Conservation (phyloP, 2,329 filamentous ascomycete genomes). For the Apiospora malaysiana region DNA sequence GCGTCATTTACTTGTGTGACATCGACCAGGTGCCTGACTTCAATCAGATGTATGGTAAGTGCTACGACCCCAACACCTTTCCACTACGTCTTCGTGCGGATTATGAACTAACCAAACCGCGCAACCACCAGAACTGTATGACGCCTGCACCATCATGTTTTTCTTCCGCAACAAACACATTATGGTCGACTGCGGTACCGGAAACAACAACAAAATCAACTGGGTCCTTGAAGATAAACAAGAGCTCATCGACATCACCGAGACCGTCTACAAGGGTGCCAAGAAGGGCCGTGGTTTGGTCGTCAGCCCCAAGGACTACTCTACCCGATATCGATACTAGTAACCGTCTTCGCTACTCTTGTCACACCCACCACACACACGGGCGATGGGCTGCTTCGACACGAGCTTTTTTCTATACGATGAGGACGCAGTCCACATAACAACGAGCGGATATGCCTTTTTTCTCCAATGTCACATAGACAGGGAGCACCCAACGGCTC, state of each 20-base stretch:
- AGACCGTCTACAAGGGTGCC: slow-evolving; percentile 97
- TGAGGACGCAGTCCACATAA: background rate
- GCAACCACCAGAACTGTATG: slow-evolving; percentile 64
- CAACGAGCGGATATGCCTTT: background rate
- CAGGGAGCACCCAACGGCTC: background rate
- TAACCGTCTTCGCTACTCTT: background rate
- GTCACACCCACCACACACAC: too few relatives aligned
- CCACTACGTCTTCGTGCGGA: slow-evolving; percentile 16
- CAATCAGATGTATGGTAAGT: slow-evolving; percentile 86
- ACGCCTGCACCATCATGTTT: slow-evolving; percentile 95
- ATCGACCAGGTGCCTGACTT: slow-evolving; percentile 91
- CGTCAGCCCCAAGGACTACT: slow-evolving; percentile 85
- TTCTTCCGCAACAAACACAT: slow-evolving; percentile 99
- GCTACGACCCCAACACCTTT: slow-evolving; percentile 31
- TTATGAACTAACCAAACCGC: slow-evolving; percentile 25
- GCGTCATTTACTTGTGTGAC: slow-evolving; percentile 92
- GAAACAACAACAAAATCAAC: slow-evolving; percentile 98
- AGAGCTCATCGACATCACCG: slow-evolving; percentile 97
- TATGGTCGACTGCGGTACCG: slow-evolving; percentile 97
- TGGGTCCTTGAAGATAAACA: slow-evolving; percentile 98
- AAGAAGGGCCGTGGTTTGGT: slow-evolving; percentile 98
- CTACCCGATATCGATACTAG: slow-evolving; percentile 39
- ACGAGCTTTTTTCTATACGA: background rate
- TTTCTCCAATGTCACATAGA: background rate
- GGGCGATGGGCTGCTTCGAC: background rate